Evolutionary conservation across 2,329 filamentous ascomycete species (phyloP), one percentile per base, ranked within the genome.

Genomic region (Ilyonectria robusta): DNA sequence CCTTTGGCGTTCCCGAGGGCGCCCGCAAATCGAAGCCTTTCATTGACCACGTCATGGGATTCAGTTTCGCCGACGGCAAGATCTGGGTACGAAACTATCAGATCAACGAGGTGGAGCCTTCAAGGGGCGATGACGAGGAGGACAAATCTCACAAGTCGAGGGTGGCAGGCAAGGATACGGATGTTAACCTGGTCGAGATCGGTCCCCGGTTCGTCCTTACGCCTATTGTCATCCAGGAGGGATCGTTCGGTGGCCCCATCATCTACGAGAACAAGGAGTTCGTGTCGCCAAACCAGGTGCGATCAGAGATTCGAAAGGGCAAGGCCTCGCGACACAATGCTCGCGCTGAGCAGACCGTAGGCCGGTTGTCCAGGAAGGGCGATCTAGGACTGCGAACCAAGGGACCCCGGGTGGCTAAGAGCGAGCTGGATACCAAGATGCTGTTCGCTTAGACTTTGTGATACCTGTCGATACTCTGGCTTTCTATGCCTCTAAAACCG

Each of bases 201-300:
- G 96, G 96, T 0, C 96, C 96, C 0, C 89, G 96, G 51, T 95
- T 98, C 74, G 94, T 98, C 33, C 85, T 98, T 57, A 98, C 94
- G 29, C 95, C 96, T 1, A 98, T 98, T 72, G 91, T 98, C 64
- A 97, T 98, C 72, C 91, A 97, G 75, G 96, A 99, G 80, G 94
- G 94, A 48, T 95, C 93, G 68, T 98, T 99, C 75, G 95, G 95
- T 60, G 96, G 96, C 0, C 95, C 96, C 3, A 94, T 98, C 71
- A 97, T 99, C 78, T 99, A 97, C 83, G 94, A 98, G 86, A 98
- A 98, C 85, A 96, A 94, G 86, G 92, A 97, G 80, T 99, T 97
- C 76, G 93, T 99, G 60, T 96, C 93, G 73, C 96, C 96, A 10
- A 99, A 99, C 88, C 94, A 98, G 83, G 90, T 98, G 70, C 88